Base-by-base conservation (phyloP, 2,329 filamentous ascomycete genomes). In the Alternaria novae-zelandiae region DNA sequence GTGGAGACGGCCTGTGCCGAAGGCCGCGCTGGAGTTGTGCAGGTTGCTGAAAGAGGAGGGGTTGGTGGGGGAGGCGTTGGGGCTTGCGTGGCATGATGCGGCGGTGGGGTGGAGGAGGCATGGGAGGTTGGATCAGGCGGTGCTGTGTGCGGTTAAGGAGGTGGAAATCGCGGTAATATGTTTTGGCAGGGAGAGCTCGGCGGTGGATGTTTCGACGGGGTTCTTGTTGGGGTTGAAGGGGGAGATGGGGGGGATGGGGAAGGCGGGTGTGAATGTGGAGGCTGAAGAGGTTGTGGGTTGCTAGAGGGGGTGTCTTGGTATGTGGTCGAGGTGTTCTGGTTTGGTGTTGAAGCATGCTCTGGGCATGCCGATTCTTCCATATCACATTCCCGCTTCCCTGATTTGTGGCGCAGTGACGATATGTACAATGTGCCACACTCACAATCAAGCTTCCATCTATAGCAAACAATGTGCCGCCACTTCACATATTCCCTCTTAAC, bases 61-160 rank as follows among this genome's bases (percentile, higher is more conserved):
- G 6, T 50, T 70, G 32, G 59, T 69, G 26, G 67, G 68, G 10
- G 68, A 70, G 43, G 68, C 68, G n/a, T 47, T 70, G 32, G 68
- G 66, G 2, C 44, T 70, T 43, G 67, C 68, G 32, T 68, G 68
- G 51, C 68, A 70, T 54, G 67, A 70, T 36, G 67, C 63, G 44
- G 64, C 68, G n/a, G 49, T 54, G 3, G 68, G 68, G 6, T 70
- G 65, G 65, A 50, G 53, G 32, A 67, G 56, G 44, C 28, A 64
- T 65, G 68, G 68, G 11, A 59, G 65, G 15, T 7, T 65, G 36
- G 67, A 70, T 51, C 10, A 62, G 28, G 68, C 68, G 2, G 32
- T 61, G n/a, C 32, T 6, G 11, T 69, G 63, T 57, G 67, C 65
- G 6, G 30, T 43, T 3, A 65, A 62, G 44, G 68, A 70, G 45